phyloP scores from a whole-genome alignment of 176 grass and related monocot genomes.

The Themeda triandra region DNA sequence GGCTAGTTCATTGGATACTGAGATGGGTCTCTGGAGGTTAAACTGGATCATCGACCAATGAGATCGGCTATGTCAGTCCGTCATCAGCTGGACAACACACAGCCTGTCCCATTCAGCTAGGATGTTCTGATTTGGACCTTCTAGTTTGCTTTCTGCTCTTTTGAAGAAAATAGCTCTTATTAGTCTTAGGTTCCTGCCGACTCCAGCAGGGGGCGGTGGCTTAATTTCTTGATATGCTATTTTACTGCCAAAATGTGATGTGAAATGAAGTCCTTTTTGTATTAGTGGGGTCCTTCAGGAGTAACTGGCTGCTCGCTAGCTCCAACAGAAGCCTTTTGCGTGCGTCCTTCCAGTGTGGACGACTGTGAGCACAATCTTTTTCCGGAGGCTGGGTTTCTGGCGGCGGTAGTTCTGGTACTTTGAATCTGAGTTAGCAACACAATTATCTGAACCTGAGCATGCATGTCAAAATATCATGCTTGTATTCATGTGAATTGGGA shows the following conservation, averaged over 20 bases:
- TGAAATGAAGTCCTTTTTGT: neutral
- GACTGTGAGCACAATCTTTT: slow-evolving; percentile 28
- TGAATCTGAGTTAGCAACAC: neutral
- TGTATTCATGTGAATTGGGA: neutral
- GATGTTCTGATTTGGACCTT: slow-evolving; percentile 5
- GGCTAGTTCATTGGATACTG: neutral
- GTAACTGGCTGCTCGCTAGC: slow-evolving; percentile 9
- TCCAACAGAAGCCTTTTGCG: slow-evolving; percentile 37
- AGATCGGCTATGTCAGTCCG: neutral
- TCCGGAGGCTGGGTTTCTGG: slow-evolving; percentile 14
- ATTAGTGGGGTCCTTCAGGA: slow-evolving; percentile 26
- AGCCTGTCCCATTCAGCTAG: slow-evolving; percentile 5
- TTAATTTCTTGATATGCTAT: neutral
- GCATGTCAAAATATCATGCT: neutral
- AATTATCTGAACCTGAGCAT: neutral
- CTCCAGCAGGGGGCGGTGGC: slow-evolving; percentile 7
- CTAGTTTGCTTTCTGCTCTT: neutral
- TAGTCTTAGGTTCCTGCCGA: slow-evolving; percentile 4
- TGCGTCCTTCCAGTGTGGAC: slow-evolving; percentile 7
- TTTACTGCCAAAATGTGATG: neutral
- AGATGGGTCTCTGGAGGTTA: neutral
- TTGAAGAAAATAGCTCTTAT: slow-evolving; percentile 6
- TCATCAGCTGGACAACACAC: slow-evolving; percentile 10
- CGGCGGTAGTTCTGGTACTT: neutral
- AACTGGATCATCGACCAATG: slow-evolving; percentile 8